A percentile compares a stretch with the other conserved stretches of the same genome.
phyloP scores from a whole-genome alignment of 2,329 filamentous ascomycete genomes.

The Botrytis porri region DNA sequence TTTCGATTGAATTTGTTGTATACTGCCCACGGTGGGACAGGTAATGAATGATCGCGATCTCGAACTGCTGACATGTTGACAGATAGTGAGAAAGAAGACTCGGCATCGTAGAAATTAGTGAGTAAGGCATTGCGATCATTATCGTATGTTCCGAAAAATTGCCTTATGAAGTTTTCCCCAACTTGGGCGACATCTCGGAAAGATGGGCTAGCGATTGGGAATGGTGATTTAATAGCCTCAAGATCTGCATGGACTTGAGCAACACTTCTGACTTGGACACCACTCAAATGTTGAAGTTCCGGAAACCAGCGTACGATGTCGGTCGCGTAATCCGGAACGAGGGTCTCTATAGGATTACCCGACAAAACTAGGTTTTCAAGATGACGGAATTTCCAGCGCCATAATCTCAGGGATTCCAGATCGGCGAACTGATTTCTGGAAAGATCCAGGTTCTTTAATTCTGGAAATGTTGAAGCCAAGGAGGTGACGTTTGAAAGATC shows the following conservation, averaged over 20 bases:
- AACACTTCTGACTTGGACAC: constrained; percentile 67
- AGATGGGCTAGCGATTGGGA: constrained; percentile 59
- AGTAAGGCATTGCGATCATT: constrained; percentile 62
- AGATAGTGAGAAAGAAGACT: constrained; percentile 72
- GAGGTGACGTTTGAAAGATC: constrained; percentile 70
- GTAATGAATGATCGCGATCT: constrained; percentile 42
- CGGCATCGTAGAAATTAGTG: constrained; percentile 69
- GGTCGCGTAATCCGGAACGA: constrained; percentile 61
- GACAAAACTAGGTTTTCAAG: constrained; percentile 78
- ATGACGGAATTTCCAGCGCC: constrained; percentile 74
- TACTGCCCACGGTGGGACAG: constrained; percentile 60
- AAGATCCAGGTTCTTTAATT: constrained; percentile 84
- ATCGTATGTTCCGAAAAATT: constrained; percentile 75
- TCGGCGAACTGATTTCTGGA: constrained; percentile 76
- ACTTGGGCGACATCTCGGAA: constrained; percentile 74
- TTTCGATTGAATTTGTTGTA: constrained; percentile 81
- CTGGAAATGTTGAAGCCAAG: constrained; percentile 76
- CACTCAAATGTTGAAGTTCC: constrained; percentile 73
- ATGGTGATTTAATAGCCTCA: constrained; percentile 51
- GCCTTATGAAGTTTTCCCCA: constrained; percentile 70
- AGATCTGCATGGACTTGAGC: constrained; percentile 62
- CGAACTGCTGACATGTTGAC: constrained; percentile 63
- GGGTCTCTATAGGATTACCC: constrained; percentile 69
- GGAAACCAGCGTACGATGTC: constrained; percentile 82
- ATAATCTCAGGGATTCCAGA: constrained; percentile 65